phyloP scores from a whole-genome alignment of 2,329 filamentous ascomycete genomes.

The Fusarium equiseti region DNA sequence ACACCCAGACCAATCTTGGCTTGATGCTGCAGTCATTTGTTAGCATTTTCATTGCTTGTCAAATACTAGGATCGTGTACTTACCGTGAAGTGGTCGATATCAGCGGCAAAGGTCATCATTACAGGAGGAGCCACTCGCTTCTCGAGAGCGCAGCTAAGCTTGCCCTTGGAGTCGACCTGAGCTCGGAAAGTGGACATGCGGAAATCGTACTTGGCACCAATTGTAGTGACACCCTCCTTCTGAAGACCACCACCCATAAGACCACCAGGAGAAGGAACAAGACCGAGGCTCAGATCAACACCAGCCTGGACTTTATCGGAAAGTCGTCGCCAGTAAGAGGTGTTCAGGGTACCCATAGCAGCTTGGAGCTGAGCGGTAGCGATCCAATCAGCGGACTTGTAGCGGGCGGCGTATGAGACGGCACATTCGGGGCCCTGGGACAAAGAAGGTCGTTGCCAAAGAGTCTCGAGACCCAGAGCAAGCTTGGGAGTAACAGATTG shows the following conservation, averaged over 20 bases:
- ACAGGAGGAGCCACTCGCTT: constrained; percentile 95
- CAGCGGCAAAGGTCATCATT: constrained; percentile 92
- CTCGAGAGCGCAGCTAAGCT: constrained; percentile 91
- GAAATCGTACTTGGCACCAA: constrained; percentile 99
- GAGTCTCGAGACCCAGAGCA: constrained; percentile 88
- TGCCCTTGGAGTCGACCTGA: constrained; percentile 94
- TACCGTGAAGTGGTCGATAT: constrained; percentile 96
- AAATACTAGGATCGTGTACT: constrained; percentile 53
- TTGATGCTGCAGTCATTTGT: constrained; percentile 75
- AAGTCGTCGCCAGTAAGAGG: constrained; percentile 92
- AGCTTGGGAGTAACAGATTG: constrained; percentile 91
- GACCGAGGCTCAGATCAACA: constrained; percentile 91
- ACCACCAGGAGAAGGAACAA: constrained; percentile 73
- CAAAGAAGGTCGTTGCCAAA: constrained; percentile 90
- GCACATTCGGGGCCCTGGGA: constrained; percentile 91
- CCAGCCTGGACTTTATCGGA: constrained; percentile 97
- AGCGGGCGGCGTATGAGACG: constrained; percentile 89
- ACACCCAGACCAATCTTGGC: constrained; percentile 95
- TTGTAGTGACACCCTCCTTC: constrained; percentile 89
- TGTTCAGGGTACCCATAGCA: constrained; percentile 86
- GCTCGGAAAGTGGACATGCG: constrained; percentile 94
- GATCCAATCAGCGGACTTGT: constrained; percentile 93
- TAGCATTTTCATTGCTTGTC: constrained; percentile 10
- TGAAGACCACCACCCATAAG: constrained; percentile 81
- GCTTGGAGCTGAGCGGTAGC: constrained; percentile 86